These are phyloP conservation scores for Staphylotrichum tortipilum DNA, from an alignment of 495 filamentous ascomycete genomes.

Conservation along the genomic window DNA sequence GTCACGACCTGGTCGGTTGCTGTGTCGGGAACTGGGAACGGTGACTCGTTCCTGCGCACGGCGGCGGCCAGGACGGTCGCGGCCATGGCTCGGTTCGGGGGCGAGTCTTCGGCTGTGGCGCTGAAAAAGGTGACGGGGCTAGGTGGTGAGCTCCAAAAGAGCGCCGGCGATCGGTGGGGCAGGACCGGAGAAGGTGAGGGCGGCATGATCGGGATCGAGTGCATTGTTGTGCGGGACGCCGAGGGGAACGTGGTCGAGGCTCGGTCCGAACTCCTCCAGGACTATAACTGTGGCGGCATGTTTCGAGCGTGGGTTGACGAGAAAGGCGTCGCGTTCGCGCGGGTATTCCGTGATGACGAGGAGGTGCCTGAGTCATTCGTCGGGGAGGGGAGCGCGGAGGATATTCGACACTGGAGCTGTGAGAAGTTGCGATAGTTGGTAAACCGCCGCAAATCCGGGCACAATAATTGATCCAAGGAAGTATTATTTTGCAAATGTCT, in stretches of 20 bases:
- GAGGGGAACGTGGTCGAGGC: constrained; percentile 34
- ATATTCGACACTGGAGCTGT: background rate
- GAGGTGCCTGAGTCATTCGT: constrained; percentile 11
- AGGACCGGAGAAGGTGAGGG: constrained; percentile 73
- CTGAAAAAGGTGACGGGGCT: constrained; percentile 57
- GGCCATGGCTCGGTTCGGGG: constrained; percentile 59
- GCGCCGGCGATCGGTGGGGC: constrained; percentile 68
- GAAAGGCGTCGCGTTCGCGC: constrained; percentile 50
- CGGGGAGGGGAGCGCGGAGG: constrained; percentile 10
- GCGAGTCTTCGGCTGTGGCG: constrained; percentile 38
- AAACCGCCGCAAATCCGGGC: no score
- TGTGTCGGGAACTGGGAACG: constrained; percentile 81
- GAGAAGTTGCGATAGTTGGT: constrained; percentile 14
- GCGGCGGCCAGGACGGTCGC: constrained; percentile 64
- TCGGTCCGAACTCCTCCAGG: constrained; percentile 48
- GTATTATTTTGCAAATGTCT: constrained; percentile 23
- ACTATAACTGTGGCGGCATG: constrained; percentile 88
- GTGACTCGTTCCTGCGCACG: constrained; percentile 75
- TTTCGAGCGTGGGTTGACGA: constrained; percentile 71
- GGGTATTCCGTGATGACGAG: constrained; percentile 46
- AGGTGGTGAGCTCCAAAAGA: constrained; percentile 64
- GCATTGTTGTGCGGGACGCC: constrained; percentile 35
- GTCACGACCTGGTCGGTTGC: constrained; percentile 51
- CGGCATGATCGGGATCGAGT: constrained; percentile 82
- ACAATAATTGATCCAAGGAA: no score